Evolutionary conservation across 768 basidiomycete genomes (phyloP).

Genomic region (Asterophora parasitica): DNA sequence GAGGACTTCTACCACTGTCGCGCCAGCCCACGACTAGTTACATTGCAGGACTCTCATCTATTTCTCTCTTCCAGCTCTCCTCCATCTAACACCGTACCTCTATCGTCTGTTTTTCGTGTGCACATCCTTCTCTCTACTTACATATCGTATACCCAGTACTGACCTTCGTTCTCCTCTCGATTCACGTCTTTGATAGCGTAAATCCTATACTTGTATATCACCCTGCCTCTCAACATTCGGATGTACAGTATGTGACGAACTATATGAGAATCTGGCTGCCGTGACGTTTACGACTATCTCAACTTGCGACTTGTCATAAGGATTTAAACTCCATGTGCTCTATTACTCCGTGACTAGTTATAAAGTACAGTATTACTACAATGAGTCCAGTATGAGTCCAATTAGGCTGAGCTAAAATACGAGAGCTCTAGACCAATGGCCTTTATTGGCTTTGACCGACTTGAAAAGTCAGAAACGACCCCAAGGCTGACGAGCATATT

Average conservation of each 20-base stretch:
- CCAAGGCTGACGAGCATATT: slow-evolving; percentile 89
- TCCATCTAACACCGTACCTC: too few relatives aligned
- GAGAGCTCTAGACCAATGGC: slow-evolving; percentile 90
- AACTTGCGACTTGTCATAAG: too few relatives aligned
- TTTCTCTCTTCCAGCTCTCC: background rate
- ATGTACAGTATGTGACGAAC: slow-evolving; percentile 16
- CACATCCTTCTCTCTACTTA: background rate
- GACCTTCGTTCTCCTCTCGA: background rate
- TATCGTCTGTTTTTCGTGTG: background rate
- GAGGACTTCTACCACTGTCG: slow-evolving; percentile 18
- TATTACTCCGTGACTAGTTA: background rate
- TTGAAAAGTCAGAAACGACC: slow-evolving; percentile 85
- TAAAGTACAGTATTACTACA: slow-evolving; percentile 1
- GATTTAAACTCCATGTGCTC: too few relatives aligned
- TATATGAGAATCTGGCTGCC: background rate
- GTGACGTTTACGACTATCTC: background rate
- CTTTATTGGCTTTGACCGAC: slow-evolving; percentile 80
- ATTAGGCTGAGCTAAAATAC: slow-evolving; percentile 69
- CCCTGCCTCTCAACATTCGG: slow-evolving; percentile 8
- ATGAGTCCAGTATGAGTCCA: slow-evolving; percentile 1
- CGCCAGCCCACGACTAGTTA: slow-evolving; percentile 23
- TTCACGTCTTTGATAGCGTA: background rate
- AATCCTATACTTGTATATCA: slow-evolving; percentile 11
- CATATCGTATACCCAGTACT: slow-evolving; percentile 1
- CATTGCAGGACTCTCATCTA: background rate